Evolutionary conservation across 108 stramenopile species (phyloP).

Genomic region (Fistulifera solaris): DNA sequence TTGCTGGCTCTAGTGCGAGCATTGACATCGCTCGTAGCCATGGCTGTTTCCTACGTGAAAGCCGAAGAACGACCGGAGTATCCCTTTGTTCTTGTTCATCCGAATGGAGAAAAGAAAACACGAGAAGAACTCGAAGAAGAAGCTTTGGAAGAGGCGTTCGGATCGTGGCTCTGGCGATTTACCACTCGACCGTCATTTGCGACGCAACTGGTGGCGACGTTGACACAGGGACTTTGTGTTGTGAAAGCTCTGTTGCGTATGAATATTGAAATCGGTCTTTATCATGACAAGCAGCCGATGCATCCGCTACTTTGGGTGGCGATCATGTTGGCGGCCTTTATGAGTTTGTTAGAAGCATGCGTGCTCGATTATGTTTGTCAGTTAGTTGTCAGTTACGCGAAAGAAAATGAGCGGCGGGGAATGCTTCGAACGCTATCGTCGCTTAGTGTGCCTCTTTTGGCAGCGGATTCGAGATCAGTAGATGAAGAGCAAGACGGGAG

Average conservation of each 20-base stretch:
- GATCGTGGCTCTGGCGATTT: constrained; percentile 23
- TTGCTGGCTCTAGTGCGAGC: constrained; percentile 19
- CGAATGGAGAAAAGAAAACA: constrained; percentile 40
- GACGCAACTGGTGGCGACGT: constrained; percentile 18
- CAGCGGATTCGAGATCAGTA: too few relatives aligned
- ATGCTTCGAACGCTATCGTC: constrained; percentile 20
- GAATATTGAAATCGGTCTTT: constrained; percentile 34
- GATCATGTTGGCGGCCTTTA: constrained; percentile 19
- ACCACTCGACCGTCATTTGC: constrained; percentile 26
- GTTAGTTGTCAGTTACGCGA: constrained; percentile 17
- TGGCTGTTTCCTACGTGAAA: constrained; percentile 10
- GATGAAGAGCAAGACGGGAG: constrained; percentile 7
- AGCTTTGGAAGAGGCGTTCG: constrained; percentile 38
- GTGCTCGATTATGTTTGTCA: constrained; percentile 17
- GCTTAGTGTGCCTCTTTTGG: constrained; percentile 30
- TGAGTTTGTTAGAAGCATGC: constrained; percentile 21
- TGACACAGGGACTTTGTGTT: constrained; percentile 22
- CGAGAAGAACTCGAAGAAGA: constrained; percentile 51
- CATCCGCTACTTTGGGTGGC: constrained; percentile 45
- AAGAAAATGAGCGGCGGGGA: not conserved
- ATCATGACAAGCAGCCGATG: constrained; percentile 16
- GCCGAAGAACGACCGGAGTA: constrained; percentile 16
- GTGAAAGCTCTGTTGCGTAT: constrained; percentile 40
- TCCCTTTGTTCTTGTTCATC: constrained; percentile 29
- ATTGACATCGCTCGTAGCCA: constrained; percentile 1